phyloP scores from a whole-genome alignment of 2,329 filamentous ascomycete species.

The Aspergillus sp. region DNA sequence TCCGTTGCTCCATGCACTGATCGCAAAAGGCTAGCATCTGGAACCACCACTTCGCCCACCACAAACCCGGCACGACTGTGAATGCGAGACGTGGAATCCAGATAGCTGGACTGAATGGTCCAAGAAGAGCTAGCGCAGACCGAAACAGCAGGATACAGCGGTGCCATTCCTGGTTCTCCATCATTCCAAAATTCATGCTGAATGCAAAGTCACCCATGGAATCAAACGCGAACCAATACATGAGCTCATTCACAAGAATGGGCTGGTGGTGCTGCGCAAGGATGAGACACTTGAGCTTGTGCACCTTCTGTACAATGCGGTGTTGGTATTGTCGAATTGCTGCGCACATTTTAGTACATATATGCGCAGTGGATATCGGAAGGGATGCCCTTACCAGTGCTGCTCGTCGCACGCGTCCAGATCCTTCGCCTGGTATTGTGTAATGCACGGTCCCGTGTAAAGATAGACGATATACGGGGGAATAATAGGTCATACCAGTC shows the following conservation, averaged over 20 bases:
- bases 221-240: constrained; percentile 25
- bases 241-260: constrained; percentile 44
- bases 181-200: constrained; percentile 7
- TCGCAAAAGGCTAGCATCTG: neutral
- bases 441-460: constrained; percentile 33
- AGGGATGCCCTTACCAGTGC: constrained; percentile 21
- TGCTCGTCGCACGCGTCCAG: constrained; percentile 47
- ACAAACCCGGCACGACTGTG: neutral
- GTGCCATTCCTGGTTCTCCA: neutral
- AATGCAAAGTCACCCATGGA: constrained; percentile 21
- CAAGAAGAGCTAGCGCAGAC: neutral
- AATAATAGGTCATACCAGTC: constrained; percentile 43
- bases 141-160: neutral
- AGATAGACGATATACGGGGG: constrained; percentile 40
- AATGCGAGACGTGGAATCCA: neutral
- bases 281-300: constrained; percentile 34
- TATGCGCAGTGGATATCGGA: neutral
- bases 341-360: constrained; percentile 1
- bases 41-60: neutral
- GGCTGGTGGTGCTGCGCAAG: constrained; percentile 26
- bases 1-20: neutral
- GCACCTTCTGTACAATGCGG: constrained; percentile 38
- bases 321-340: constrained; percentile 46
- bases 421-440: constrained; percentile 44
- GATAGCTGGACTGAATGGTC: neutral